Evolutionary conservation across 2,329 filamentous ascomycete species (phyloP).

Genomic region (Colletotrichum shisoi): DNA sequence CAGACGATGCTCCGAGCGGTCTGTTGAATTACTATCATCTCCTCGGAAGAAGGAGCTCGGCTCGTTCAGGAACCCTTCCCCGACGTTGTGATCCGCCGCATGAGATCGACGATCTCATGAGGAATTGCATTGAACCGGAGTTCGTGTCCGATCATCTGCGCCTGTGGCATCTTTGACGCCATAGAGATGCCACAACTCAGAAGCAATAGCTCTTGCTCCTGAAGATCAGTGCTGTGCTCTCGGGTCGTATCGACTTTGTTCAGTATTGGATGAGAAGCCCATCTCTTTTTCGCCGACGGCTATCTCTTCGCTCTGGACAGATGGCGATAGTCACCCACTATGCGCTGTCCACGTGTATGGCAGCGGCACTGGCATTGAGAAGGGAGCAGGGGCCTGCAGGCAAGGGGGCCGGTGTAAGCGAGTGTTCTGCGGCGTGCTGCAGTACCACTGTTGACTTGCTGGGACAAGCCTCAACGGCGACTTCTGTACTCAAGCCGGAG

Average conservation of each 20-base stretch:
- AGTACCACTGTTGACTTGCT: conserved; percentile 13
- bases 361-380: conserved; percentile 2
- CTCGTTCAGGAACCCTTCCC: neutral
- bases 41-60: conserved; percentile 6
- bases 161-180: conserved; percentile 7
- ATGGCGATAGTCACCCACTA: conserved; percentile 18
- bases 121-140: neutral
- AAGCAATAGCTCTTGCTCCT: neutral
- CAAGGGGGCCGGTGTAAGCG: conserved; percentile 11
- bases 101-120: conserved; percentile 22
- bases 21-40: conserved; percentile 1
- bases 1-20: neutral
- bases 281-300: neutral
- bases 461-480: conserved; percentile 7
- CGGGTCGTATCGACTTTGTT: neutral
- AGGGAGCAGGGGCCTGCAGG: conserved; percentile 21
- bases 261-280: neutral
- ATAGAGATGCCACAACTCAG: conserved; percentile 9
- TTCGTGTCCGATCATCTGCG: conserved; percentile 8
- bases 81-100: conserved; percentile 1
- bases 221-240: neutral
- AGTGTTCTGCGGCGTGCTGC: conserved; percentile 26
- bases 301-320: neutral
- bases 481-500: neutral
- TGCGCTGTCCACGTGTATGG: conserved; percentile 28